These are phyloP conservation scores for Saccharum spontaneum DNA, from an alignment of 176 grass and related monocot genomes.

Conservation along the genomic window DNA sequence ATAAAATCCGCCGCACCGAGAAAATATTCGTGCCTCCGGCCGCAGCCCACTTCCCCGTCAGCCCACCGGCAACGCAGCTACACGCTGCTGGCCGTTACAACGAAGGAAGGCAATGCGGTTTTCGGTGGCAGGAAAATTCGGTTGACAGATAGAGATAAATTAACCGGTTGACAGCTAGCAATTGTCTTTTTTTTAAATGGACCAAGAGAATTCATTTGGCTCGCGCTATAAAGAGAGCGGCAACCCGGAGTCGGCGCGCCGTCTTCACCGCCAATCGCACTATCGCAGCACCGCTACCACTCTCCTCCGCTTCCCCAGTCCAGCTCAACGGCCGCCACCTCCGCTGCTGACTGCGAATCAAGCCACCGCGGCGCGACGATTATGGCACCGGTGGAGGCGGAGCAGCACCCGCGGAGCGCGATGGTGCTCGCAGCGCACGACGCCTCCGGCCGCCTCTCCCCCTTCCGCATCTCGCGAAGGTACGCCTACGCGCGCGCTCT, in stretches of 20 bases:
- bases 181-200: too few species aligned
- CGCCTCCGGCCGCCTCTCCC: conserved; percentile 58
- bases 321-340: neutral
- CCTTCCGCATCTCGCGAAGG: conserved; percentile 65
- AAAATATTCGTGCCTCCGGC: too few species aligned
- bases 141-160: too few species aligned
- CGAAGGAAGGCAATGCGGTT: too few species aligned
- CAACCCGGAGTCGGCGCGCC: neutral
- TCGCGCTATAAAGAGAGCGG: neutral
- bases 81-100: too few species aligned
- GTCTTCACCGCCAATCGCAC: neutral
- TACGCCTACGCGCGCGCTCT: conserved; percentile 8
- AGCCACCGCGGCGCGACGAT: neutral
- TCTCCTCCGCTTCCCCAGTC: neutral
- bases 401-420: conserved; percentile 47
- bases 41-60: too few species aligned
- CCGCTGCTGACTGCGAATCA: neutral
- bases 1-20: too few species aligned
- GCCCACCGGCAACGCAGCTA: too few species aligned
- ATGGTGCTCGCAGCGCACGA: conserved; percentile 63
- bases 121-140: too few species aligned
- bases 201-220: neutral
- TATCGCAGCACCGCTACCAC: neutral
- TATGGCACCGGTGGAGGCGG: conserved; percentile 38
- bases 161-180: too few species aligned